phyloP scores from a whole-genome alignment of 495 filamentous ascomycete species.

The Neurospora sublineolata region DNA sequence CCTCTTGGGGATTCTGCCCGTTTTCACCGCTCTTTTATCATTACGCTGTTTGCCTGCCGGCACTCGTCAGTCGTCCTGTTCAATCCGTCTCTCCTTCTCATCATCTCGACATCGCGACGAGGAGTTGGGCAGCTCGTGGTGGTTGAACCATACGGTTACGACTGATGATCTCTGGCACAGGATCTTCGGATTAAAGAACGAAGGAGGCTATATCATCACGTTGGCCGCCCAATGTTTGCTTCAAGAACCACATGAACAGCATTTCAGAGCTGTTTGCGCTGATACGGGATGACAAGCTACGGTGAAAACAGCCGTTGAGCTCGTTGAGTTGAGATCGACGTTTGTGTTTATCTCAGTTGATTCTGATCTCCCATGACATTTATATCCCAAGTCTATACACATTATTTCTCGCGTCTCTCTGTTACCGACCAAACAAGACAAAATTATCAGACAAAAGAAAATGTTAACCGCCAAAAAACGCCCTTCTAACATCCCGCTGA shows the following conservation, averaged over 20 bases:
- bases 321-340: neutral
- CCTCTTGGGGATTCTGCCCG: neutral
- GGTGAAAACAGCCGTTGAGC: neutral
- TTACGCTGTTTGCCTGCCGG: neutral
- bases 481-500: neutral
- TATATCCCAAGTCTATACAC: neutral
- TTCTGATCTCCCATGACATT: neutral
- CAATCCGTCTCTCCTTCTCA: neutral
- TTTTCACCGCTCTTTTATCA: neutral
- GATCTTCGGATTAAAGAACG: neutral
- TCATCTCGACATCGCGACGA: neutral
- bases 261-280: neutral
- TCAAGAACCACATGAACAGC: neutral
- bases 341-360: neutral
- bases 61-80: neutral
- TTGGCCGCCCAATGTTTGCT: neutral
- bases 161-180: neutral
- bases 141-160: no score
- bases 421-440: neutral
- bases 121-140: neutral
- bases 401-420: neutral
- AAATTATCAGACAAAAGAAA: neutral
- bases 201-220: neutral
- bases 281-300: neutral
- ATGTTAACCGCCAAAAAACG: neutral